These are phyloP conservation scores for Lagerstroemia speciosa DNA, from an alignment of 345 rosid species.

Conservation along the genomic window DNA sequence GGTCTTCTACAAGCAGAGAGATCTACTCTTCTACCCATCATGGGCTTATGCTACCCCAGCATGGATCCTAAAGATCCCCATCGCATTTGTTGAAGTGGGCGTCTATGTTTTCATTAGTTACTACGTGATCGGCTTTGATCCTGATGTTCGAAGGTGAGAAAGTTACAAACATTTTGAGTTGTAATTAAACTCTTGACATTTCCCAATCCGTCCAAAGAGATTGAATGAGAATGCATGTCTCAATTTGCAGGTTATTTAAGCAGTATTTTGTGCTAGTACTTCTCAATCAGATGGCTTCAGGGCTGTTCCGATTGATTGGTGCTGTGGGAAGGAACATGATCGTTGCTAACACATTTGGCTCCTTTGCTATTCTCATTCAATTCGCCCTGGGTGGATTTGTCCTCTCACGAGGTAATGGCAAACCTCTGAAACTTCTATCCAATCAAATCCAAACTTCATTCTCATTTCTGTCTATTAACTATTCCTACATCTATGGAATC, in stretches of 20 bases:
- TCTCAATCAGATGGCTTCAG: constrained; percentile 75
- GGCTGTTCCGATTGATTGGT: constrained; percentile 68
- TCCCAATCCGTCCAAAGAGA: neutral
- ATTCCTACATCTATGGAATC: neutral
- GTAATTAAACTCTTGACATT: neutral
- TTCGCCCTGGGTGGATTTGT: constrained; percentile 75
- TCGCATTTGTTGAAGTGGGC: constrained; percentile 51
- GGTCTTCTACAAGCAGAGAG: constrained; percentile 64
- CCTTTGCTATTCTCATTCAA: constrained; percentile 47
- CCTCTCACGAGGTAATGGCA: constrained; percentile 50
- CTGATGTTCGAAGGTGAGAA: constrained; percentile 47
- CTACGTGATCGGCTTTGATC: constrained; percentile 63
- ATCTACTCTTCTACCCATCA: constrained; percentile 53
- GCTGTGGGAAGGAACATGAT: constrained; percentile 69
- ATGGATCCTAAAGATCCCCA: constrained; percentile 53
- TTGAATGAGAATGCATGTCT: neutral
- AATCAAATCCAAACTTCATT: neutral
- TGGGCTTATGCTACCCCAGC: constrained; percentile 67
- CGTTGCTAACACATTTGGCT: constrained; percentile 51
- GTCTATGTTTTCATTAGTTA: constrained; percentile 56
- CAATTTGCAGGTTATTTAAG: constrained; percentile 48
- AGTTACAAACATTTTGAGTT: neutral
- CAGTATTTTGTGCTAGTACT: constrained; percentile 53
- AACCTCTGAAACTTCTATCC: neutral
- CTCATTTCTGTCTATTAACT: neutral